phyloP scores from a whole-genome alignment of 768 basidiomycete species.

The Solioccasus polychromus region DNA sequence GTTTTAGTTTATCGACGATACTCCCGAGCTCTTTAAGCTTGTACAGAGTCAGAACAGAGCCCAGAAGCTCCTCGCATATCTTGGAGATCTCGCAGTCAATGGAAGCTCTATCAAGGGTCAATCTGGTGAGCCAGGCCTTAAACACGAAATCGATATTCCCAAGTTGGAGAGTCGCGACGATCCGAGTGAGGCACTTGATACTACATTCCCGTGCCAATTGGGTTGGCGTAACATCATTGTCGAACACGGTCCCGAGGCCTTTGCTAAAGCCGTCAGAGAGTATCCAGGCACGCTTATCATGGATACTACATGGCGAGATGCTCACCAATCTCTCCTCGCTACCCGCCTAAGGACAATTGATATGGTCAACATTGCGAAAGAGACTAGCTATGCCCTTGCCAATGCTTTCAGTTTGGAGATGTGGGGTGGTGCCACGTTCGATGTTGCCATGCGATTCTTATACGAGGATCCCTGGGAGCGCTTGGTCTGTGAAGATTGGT shows the following conservation, averaged over 20 bases:
- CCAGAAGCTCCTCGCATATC: constrained; percentile 93
- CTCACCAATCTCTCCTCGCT: constrained; percentile 95
- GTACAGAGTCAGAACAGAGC: constrained; percentile 98
- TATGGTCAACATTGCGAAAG: constrained; percentile 98
- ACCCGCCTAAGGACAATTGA: constrained; percentile 95
- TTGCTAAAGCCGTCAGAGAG: constrained; percentile 95
- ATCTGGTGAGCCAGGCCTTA: constrained; percentile 90
- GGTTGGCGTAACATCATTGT: constrained; percentile 99
- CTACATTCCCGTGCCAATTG: constrained; percentile 73
- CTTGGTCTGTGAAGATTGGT: constrained; percentile 50
- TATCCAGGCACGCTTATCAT: constrained; percentile 95
- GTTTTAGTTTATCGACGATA: constrained; percentile 94
- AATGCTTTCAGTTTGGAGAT: constrained; percentile 97
- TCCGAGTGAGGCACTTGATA: constrained; percentile 74
- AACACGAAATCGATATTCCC: constrained; percentile 82
- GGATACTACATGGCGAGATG: constrained; percentile 99
- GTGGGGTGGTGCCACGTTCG: constrained; percentile 99
- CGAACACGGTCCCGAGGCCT: constrained; percentile 95
- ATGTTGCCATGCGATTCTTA: constrained; percentile 98
- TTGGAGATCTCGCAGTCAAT: constrained; percentile 97
- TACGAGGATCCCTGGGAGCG: constrained; percentile 99
- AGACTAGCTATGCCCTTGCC: constrained; percentile 91
- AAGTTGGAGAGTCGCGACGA: constrained; percentile 75
- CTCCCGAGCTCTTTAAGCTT: constrained; percentile 98
- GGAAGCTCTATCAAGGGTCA: constrained; percentile 98